Base-by-base conservation (phyloP, 352 stramenopile genomes). In the Phytopythium vexans region DNA sequence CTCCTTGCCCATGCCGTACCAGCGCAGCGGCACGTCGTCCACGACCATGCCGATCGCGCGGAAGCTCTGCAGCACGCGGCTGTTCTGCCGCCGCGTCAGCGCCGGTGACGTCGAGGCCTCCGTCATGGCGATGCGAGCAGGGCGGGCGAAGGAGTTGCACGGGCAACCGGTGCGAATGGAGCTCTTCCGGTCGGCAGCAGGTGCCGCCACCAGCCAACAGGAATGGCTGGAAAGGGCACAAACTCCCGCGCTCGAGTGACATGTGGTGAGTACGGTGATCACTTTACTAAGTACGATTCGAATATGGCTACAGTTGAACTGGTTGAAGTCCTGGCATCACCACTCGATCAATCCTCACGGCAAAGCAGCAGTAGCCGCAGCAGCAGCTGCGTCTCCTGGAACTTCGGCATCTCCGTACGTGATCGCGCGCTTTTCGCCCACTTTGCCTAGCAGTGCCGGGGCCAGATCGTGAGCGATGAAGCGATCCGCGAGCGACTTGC, bases 31-130 rank as follows among this genome's bases (percentile, higher is more conserved):
- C 41, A 92, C 64, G 39, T 92, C 88, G 52, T 92, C 87, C 11
- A 82, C 82, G 41, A 97, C 84, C 21, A 96, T 63, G 36, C 91
- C 91, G 42, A 97, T 88, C 27, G 91, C 86, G n/a, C 89, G 86
- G 70, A 95, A 97, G 36, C 86, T 78, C 57, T 96, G 82, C 52
- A 96, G 71, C 48, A 95, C 52, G 50, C 79, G 76, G 56, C 81
- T 92, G 55, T 78, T 78, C 60, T 88, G 77, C 47, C 74, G 70
- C 21, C 75, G 77, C 21, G 72, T 75, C 40, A 85, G 66, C 52
- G 65, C 21, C 21, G 21, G 21, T 27, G 21, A 27, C 21, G 21
- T 27, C 21, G 21, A 27, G 21, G 21, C 52, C 54, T 75, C 45
- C 6, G 49, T 38, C 66, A 76, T 74, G 38, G 37, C 35, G 34